phyloP scores from a whole-genome alignment of 169 alveolate species.

The Cryptosporidium parvum region DNA sequence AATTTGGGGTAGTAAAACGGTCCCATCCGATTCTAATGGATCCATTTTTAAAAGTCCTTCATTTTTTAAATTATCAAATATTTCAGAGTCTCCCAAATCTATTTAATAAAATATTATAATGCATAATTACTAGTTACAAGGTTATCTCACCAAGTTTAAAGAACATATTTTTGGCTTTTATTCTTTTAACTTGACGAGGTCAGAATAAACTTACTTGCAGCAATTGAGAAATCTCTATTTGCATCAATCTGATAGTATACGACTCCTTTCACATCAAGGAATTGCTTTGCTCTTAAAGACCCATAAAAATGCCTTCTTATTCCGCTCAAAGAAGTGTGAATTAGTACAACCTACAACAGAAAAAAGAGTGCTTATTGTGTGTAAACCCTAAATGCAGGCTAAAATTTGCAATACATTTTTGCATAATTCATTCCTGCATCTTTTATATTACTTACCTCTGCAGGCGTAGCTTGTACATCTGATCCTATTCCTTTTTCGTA shows the following conservation, averaged over 20 bases:
- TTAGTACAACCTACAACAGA: slow-evolving; percentile 80
- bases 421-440: neutral
- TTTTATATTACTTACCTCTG: slow-evolving; percentile 60
- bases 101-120: neutral
- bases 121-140: neutral
- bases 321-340: slow-evolving; percentile 88
- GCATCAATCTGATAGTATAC: slow-evolving; percentile 88
- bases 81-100: slow-evolving; percentile 84
- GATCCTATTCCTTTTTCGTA: slow-evolving; percentile 56
- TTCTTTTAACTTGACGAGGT: neutral
- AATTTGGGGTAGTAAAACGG: slow-evolving; percentile 85
- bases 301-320: slow-evolving; percentile 84
- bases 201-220: slow-evolving; percentile 81
- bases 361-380: neutral
- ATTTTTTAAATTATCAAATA: slow-evolving; percentile 84
- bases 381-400: neutral
- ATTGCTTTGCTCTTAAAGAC: slow-evolving; percentile 85
- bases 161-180: neutral
- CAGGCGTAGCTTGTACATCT: slow-evolving; percentile 66
- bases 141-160: slow-evolving; percentile 1
- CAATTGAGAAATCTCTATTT: slow-evolving; percentile 86
- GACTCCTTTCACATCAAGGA: slow-evolving; percentile 89
- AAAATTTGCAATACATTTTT: slow-evolving; percentile 1
- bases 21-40: slow-evolving; percentile 71
- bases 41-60: slow-evolving; percentile 82